Evolutionary conservation across 225 moss, liverwort and hornwort genomes (phyloP), one percentile per base, ranked within the genome.

Genomic region (Lunularia cruciata): DNA sequence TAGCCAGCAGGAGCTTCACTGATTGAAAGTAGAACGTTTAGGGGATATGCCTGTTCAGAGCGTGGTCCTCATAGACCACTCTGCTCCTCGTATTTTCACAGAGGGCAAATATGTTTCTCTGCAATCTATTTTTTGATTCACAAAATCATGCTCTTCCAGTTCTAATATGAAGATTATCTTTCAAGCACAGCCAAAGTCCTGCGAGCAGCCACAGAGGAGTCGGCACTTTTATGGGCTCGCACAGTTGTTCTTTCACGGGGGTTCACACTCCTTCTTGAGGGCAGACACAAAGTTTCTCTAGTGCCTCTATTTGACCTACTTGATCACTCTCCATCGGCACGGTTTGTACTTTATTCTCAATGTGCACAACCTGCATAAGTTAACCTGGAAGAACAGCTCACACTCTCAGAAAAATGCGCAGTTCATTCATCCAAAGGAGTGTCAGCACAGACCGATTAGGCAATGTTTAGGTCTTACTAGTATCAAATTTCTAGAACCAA

Each of bases 281-380:
- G 40, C 27, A 63, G 38, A 35, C 65, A 65, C 65, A 65, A 51
- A 36, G 73, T 55, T 39, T 39, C 65, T 19, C 10, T 73, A 62
- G 73, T 73, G 53, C 73, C 73, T 39, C 64, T 73, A 11, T 73
- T 73, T 65, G 73, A 73, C 42, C 53, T 73, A 54, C 64, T 73
- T 20, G 64, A 73, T 65, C 73, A 73, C 31, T 73, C 65, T 42
- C 73, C 73, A 45, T 73, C 54, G 4, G 73, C 65, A 42, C 55
- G 64, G 73, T 73, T 40, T 18, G 73, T 73, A 51, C 63, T 49
- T 49, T 49, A 18, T 20, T 16, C 20, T 49, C 20, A 49, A 20
- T n/a, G 49, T 49, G 19, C 49, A 43, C 43, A 43, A 43, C 43
- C 43, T 43, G 43, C 43, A 43, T 10, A 10, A 43, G n/a, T 2